These are phyloP conservation scores for Cadophora gregata DNA, from an alignment of 2,329 filamentous ascomycete species.

Conservation along the genomic window DNA sequence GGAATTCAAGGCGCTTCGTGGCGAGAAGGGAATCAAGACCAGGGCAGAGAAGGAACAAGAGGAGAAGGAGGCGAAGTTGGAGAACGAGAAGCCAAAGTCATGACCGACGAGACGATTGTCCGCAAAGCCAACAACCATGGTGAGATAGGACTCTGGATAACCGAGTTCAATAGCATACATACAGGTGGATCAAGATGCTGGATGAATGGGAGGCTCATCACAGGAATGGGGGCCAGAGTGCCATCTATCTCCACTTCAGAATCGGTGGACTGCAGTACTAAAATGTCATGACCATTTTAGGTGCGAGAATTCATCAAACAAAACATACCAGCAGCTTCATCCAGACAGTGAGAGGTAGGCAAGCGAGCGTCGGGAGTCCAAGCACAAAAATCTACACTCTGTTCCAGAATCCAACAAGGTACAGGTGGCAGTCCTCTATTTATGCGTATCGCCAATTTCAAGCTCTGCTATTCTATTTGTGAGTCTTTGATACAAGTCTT, in stretches of 20 bases:
- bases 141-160: not conserved
- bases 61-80: slow-evolving; percentile 14
- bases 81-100: slow-evolving; percentile 16
- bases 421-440: not conserved
- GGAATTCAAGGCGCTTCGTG: slow-evolving; percentile 48
- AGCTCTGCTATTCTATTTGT: not conserved
- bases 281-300: slow-evolving; percentile 12
- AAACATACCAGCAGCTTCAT: not conserved
- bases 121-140: not conserved
- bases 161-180: not conserved
- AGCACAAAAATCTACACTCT: not conserved
- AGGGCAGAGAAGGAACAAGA: slow-evolving; percentile 23
- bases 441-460: not conserved
- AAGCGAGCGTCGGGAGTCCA: no score
- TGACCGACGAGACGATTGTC: not conserved
- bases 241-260: not conserved
- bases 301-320: not conserved
- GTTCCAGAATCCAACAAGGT: not conserved
- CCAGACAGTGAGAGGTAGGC: not conserved
- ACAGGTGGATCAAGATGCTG: not conserved
- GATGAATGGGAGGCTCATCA: slow-evolving; percentile 3
- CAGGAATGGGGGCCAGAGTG: not conserved
- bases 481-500: not conserved
- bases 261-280: not conserved
- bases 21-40: slow-evolving; percentile 28